These are phyloP conservation scores for Sisymbrium irio DNA, from an alignment of 345 rosid genomes.

Conservation along the genomic window DNA sequence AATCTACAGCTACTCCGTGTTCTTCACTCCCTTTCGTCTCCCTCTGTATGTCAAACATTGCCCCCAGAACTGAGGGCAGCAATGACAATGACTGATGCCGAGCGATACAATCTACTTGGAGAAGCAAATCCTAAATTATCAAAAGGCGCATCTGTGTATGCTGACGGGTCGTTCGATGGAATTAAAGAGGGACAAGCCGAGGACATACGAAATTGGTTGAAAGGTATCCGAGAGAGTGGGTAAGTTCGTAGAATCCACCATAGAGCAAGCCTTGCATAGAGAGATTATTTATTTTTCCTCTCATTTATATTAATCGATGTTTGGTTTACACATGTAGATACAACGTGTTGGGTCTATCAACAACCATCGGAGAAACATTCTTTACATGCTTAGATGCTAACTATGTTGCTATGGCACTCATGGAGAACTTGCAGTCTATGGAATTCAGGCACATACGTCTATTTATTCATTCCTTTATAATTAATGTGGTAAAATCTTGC, in stretches of 20 bases:
- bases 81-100: constrained; percentile 71
- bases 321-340: constrained; percentile 51
- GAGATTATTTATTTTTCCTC: constrained; percentile 1
- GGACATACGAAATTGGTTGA: constrained; percentile 86
- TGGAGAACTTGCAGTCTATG: constrained; percentile 87
- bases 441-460: constrained; percentile 84
- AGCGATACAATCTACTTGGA: constrained; percentile 64
- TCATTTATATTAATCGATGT: constrained; percentile 3
- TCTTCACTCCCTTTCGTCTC: constrained; percentile 89
- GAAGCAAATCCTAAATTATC: constrained; percentile 62
- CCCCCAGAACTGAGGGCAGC: constrained; percentile 80
- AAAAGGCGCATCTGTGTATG: constrained; percentile 49
- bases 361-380: constrained; percentile 75
- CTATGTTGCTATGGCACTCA: constrained; percentile 55
- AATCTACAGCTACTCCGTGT: constrained; percentile 72
- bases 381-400: constrained; percentile 58
- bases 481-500: constrained; percentile 59
- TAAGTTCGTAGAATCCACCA: constrained; percentile 36
- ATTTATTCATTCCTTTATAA: constrained; percentile 64
- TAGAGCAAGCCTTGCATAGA: background rate
- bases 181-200: constrained; percentile 60
- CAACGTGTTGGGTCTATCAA: constrained; percentile 74
- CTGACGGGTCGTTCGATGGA: constrained; percentile 58
- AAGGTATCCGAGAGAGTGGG: constrained; percentile 97
- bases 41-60: constrained; percentile 51